A percentile compares a stretch with the other conserved stretches of the same genome.
Evolutionary conservation across 371 early-diverging fungal genomes (phyloP).

Genomic region (Fennellomyces sp.): DNA sequence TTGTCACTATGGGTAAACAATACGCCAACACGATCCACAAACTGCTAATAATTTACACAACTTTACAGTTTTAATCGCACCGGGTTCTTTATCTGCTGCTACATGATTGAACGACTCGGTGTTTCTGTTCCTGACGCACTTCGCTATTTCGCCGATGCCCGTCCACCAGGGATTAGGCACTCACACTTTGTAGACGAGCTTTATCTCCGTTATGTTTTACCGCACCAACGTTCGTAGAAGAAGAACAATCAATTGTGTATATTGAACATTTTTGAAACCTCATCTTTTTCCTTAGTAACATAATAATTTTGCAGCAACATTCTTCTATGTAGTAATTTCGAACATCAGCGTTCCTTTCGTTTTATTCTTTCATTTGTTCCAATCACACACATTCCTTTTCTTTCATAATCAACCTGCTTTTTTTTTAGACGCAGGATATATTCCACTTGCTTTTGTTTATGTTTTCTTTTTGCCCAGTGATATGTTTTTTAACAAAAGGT

Average conservation of each 20-base stretch:
- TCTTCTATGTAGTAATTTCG: not conserved
- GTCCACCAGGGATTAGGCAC: conserved; percentile 74
- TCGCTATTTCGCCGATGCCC: conserved; percentile 58
- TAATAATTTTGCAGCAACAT: not conserved
- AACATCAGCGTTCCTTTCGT: not conserved
- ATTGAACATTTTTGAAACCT: not conserved
- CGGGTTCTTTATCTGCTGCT: conserved; percentile 72
- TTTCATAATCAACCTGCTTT: no score
- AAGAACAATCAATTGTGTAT: not conserved
- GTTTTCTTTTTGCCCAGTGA: not conserved
- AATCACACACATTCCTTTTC: not conserved
- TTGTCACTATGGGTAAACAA: conserved; percentile 73
- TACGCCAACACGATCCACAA: no score
- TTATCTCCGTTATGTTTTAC: conserved; percentile 59
- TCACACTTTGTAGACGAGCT: conserved; percentile 69
- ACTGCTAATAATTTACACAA: not conserved
- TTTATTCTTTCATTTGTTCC: not conserved
- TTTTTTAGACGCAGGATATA: no score
- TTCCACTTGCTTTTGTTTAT: not conserved
- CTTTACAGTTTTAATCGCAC: conserved; percentile 63
- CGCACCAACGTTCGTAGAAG: conserved; percentile 18
- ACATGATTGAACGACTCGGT: conserved; percentile 63
- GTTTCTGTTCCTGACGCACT: conserved; percentile 65
- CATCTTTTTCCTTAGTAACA: not conserved
- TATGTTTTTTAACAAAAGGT: not conserved